Evolutionary conservation across 371 early-diverging fungal species (phyloP).

Genomic region (Phascolomyces articulosus): DNA sequence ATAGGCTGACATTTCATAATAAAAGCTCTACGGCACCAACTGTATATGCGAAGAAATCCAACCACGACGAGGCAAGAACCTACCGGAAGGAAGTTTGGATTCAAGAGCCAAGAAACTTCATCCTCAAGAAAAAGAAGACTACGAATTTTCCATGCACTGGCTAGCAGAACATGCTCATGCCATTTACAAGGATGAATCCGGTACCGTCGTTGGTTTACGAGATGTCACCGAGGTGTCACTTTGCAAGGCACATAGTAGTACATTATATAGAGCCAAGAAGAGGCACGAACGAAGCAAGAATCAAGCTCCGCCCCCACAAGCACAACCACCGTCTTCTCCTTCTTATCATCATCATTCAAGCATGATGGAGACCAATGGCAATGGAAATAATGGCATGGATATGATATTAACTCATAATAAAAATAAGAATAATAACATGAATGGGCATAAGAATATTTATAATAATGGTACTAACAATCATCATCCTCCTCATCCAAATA

Average conservation of each 20-base stretch:
- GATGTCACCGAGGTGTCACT: slow-evolving; percentile 50
- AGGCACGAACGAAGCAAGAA: slow-evolving; percentile 36
- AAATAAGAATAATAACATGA: too few relatives aligned
- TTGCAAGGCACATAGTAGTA: slow-evolving; percentile 57
- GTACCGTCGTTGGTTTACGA: slow-evolving; percentile 31
- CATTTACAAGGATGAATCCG: slow-evolving; percentile 41
- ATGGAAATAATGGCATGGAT: too few relatives aligned
- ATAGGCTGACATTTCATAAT: not conserved
- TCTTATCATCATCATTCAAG: slow-evolving; percentile 31
- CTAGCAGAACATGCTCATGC: slow-evolving; percentile 45
- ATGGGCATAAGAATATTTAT: too few relatives aligned
- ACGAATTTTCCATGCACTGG: slow-evolving; percentile 50
- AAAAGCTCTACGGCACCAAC: slow-evolving; percentile 47
- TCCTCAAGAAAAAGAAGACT: slow-evolving; percentile 46
- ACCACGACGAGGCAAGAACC: slow-evolving; percentile 55
- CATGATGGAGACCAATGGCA: too few relatives aligned
- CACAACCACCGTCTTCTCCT: too few relatives aligned
- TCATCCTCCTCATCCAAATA: slow-evolving; percentile 12
- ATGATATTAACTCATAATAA: too few relatives aligned
- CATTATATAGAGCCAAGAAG: slow-evolving; percentile 56
- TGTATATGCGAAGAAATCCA: slow-evolving; percentile 52
- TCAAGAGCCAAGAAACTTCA: slow-evolving; percentile 50
- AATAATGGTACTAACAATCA: not conserved
- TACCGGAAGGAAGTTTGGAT: slow-evolving; percentile 49
- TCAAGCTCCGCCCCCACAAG: slow-evolving; percentile 50